Percentiles rank a stretch among this genome's conserved stretches.
These are phyloP conservation scores for Solanum etuberosum DNA, from an alignment of 257 asterid genomes.

Conservation along the genomic window DNA sequence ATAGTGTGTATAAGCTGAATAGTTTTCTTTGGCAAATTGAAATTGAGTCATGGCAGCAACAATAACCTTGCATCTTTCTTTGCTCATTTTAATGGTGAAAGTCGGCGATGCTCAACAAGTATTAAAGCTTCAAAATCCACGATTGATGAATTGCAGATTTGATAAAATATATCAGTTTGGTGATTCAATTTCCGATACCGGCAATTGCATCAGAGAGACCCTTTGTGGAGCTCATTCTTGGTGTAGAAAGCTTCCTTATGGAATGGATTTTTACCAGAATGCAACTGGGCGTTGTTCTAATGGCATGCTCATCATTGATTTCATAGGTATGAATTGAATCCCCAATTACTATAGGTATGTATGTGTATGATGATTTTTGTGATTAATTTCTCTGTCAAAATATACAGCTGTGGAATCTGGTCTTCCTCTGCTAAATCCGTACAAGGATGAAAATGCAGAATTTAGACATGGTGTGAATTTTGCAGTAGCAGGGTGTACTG, in stretches of 20 bases:
- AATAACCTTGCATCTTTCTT: not conserved
- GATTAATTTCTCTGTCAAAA: not conserved
- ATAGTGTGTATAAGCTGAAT: not conserved
- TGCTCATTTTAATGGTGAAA: not conserved
- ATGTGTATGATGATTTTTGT: not conserved
- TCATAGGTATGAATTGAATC: not conserved
- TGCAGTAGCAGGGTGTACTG: conserved; percentile 14
- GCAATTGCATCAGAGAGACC: conserved; percentile 7
- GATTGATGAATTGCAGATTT: not conserved
- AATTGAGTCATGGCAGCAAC: not conserved
- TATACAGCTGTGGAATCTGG: conserved; percentile 1
- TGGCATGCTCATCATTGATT: conserved; percentile 9
- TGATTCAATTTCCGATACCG: conserved; percentile 11
- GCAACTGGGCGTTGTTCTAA: conserved; percentile 9
- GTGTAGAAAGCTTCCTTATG: conserved; percentile 3
- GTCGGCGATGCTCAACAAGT: not conserved
- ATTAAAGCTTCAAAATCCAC: not conserved
- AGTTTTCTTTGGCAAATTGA: not conserved
- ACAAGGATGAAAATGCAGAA: not conserved
- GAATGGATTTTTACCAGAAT: not conserved
- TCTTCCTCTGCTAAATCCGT: conserved; percentile 4
- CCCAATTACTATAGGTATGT: not conserved
- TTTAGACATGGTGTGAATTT: conserved; percentile 12
- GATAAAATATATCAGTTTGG: conserved; percentile 11
- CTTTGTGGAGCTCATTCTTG: not conserved